These are phyloP conservation scores for Bipolaris victoriae DNA, from an alignment of 2,329 filamentous ascomycete species.

Conservation along the genomic window DNA sequence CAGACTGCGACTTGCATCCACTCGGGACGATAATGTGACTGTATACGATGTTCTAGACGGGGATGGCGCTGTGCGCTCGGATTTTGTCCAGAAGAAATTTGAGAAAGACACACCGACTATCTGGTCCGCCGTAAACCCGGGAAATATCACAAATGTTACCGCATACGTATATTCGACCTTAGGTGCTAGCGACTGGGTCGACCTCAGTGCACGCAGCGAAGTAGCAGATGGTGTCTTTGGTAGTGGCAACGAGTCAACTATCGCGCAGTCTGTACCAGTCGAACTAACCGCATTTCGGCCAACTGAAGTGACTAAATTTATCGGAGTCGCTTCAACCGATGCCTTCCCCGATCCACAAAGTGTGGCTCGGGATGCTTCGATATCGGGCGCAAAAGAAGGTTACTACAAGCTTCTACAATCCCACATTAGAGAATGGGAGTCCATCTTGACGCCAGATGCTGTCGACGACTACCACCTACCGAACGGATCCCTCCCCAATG, in stretches of 20 bases:
- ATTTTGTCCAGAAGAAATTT: slow-evolving; percentile 62
- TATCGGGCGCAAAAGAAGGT: slow-evolving; percentile 58
- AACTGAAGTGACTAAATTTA: slow-evolving; percentile 67
- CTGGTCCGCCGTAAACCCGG: slow-evolving; percentile 69
- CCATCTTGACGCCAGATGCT: slow-evolving; percentile 64
- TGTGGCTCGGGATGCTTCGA: slow-evolving; percentile 62
- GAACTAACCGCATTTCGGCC: slow-evolving; percentile 60
- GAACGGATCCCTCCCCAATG: slow-evolving; percentile 62
- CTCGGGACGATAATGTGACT: slow-evolving; percentile 59
- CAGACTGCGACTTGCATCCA: slow-evolving; percentile 64
- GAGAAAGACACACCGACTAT: slow-evolving; percentile 61
- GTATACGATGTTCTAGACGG: slow-evolving; percentile 73
- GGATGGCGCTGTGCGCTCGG: slow-evolving; percentile 68
- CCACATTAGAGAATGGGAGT: slow-evolving; percentile 68
- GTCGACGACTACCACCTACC: slow-evolving; percentile 68
- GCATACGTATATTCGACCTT: slow-evolving; percentile 64
- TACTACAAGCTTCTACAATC: slow-evolving; percentile 61
- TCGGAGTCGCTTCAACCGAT: slow-evolving; percentile 72
- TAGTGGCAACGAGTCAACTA: slow-evolving; percentile 63
- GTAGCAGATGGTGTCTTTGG: slow-evolving; percentile 59
- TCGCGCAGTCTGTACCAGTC: slow-evolving; percentile 66
- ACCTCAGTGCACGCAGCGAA: slow-evolving; percentile 51
- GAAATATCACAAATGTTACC: slow-evolving; percentile 66
- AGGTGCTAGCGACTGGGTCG: slow-evolving; percentile 54
- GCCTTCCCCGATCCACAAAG: slow-evolving; percentile 65